phyloP scores from a whole-genome alignment of 306 rosid species.

The Arachis hypogaea region DNA sequence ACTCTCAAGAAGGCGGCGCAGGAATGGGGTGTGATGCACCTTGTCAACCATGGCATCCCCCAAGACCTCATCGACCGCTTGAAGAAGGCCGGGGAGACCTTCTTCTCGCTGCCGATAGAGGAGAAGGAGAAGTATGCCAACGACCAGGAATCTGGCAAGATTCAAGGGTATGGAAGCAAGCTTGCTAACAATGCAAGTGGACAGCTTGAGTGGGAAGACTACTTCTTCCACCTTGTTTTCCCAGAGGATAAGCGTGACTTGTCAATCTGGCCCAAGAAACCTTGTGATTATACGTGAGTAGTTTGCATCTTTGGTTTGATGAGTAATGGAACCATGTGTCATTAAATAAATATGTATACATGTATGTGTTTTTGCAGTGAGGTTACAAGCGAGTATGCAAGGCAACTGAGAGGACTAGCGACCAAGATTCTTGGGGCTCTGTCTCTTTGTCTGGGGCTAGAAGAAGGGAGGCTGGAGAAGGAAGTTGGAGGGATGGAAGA shows the following conservation, averaged over 20 bases:
- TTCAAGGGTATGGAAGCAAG: conserved; percentile 95
- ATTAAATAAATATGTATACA: too few relatives aligned
- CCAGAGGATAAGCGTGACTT: conserved; percentile 73
- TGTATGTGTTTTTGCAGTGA: conserved; percentile 40
- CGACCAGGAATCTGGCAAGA: conserved; percentile 56
- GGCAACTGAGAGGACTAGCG: conserved; percentile 58
- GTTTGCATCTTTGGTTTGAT: not conserved
- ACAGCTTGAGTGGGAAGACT: conserved; percentile 86
- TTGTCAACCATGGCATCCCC: conserved; percentile 77
- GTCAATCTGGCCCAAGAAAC: conserved; percentile 74
- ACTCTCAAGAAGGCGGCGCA: conserved; percentile 64
- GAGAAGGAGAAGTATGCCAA: conserved; percentile 83
- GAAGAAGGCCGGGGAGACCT: conserved; percentile 56
- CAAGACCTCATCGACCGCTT: conserved; percentile 52
- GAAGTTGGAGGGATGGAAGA: conserved; percentile 87
- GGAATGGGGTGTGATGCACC: conserved; percentile 89
- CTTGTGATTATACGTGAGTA: conserved; percentile 62
- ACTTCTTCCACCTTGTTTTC: conserved; percentile 69
- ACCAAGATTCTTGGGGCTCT: conserved; percentile 53
- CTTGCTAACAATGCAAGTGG: conserved; percentile 79
- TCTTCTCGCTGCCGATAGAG: conserved; percentile 62
- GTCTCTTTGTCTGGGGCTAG: conserved; percentile 72
- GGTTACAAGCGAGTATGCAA: conserved; percentile 71
- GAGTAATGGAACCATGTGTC: too few relatives aligned
- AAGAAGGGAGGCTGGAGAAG: conserved; percentile 73